Conservation (phyloP, 2,329 filamentous ascomycete genomes). For the Venturia effusa region DNA sequence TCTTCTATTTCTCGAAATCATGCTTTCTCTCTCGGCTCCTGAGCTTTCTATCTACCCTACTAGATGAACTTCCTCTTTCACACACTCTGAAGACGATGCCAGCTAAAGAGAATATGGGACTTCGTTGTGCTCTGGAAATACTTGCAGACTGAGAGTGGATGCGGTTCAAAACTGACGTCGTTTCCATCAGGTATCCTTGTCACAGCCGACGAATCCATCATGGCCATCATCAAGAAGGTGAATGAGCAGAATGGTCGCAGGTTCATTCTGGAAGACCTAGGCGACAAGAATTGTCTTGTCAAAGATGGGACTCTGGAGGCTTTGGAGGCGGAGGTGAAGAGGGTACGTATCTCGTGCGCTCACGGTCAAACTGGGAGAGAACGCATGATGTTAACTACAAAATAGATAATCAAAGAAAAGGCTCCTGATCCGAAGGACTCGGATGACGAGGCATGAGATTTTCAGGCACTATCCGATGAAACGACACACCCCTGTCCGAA, state of each 20-base stretch:
- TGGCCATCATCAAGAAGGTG: slow-evolving; percentile 71
- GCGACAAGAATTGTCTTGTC: slow-evolving; percentile 64
- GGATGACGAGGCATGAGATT: slow-evolving; percentile 18
- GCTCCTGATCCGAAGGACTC: slow-evolving; percentile 26
- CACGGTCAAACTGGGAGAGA: not conserved
- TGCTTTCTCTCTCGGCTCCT: no score
- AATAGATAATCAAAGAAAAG: slow-evolving; percentile 26
- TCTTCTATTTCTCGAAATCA: no score
- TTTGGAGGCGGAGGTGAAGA: slow-evolving; percentile 58
- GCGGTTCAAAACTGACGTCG: not conserved
- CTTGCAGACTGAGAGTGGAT: not conserved
- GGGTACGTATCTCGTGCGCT: slow-evolving; percentile 34
- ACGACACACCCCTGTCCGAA: no score
- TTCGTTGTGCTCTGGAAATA: not conserved
- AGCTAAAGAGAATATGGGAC: not conserved
- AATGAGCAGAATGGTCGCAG: slow-evolving; percentile 52
- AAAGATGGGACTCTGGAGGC: slow-evolving; percentile 61
- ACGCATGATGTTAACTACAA: not conserved
- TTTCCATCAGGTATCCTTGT: slow-evolving; percentile 54
- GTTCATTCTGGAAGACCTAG: slow-evolving; percentile 70
- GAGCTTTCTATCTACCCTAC: no score
- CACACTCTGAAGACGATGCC: not conserved
- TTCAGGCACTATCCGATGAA: not conserved
- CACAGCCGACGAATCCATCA: slow-evolving; percentile 78
- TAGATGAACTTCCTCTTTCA: no score